A percentile compares a stretch with the other conserved stretches of the same genome.
phyloP scores from a whole-genome alignment of 2,329 filamentous ascomycete genomes.

The Ophiostoma ips region DNA sequence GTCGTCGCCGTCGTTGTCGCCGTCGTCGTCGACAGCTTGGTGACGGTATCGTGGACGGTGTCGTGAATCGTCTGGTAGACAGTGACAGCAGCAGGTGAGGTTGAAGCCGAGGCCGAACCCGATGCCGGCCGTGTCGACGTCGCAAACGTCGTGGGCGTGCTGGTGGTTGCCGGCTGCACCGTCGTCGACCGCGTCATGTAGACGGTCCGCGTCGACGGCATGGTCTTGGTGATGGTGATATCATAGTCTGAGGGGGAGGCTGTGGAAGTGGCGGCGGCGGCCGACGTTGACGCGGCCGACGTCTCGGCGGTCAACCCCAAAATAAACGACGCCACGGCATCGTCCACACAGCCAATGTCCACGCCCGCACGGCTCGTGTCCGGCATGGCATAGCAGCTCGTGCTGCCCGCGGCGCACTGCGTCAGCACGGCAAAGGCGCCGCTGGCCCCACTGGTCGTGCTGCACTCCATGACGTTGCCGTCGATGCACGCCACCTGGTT shows the following conservation, averaged over 20 bases:
- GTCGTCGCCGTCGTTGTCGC: conserved; percentile 1
- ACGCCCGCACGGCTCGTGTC: conserved; percentile 35
- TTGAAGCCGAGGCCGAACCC: neutral
- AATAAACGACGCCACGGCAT: conserved; percentile 26
- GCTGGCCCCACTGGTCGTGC: conserved; percentile 9
- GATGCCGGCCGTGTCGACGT: neutral
- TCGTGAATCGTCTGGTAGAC: conserved; percentile 1
- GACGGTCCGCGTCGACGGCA: conserved; percentile 4
- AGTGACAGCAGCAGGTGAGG: neutral
- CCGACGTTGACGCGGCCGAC: neutral
- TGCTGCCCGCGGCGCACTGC: conserved; percentile 21
- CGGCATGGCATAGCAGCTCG: conserved; percentile 39
- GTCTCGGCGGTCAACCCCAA: conserved; percentile 21
- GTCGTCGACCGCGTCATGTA: neutral
- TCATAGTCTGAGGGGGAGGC: neutral
- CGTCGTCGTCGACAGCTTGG: neutral
- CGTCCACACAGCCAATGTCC: conserved; percentile 32
- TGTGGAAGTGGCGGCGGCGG: neutral
- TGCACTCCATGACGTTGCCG: conserved; percentile 35
- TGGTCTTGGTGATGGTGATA: conserved; percentile 2
- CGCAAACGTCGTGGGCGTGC: neutral
- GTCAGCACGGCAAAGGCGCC: conserved; percentile 29
- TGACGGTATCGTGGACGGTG: conserved; percentile 11
- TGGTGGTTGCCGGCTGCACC: neutral
- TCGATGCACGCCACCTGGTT: conserved; percentile 39